Evolutionary conservation across 2,329 filamentous ascomycete genomes (phyloP).

Genomic region (Trichoderma koningiopsis): DNA sequence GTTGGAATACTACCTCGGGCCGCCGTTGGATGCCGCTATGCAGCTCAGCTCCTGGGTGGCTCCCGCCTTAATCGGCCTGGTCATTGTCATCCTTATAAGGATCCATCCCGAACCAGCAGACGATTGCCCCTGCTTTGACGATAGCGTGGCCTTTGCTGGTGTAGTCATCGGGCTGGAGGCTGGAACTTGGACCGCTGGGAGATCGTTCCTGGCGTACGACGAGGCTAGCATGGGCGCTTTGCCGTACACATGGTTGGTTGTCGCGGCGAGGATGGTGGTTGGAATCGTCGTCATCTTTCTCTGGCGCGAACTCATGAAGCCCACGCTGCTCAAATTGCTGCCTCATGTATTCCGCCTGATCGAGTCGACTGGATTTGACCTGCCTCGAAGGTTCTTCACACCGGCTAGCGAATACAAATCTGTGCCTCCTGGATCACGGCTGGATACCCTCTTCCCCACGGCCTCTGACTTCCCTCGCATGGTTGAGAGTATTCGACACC

Average conservation of each 20-base stretch:
- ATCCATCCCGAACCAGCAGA: slow-evolving; percentile 95
- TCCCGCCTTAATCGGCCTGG: slow-evolving; percentile 62
- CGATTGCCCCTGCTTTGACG: slow-evolving; percentile 95
- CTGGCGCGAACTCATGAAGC: slow-evolving; percentile 91
- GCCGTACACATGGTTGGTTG: slow-evolving; percentile 65
- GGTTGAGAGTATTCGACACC: slow-evolving; percentile 78
- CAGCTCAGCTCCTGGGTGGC: slow-evolving; percentile 65
- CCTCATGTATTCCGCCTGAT: slow-evolving; percentile 87
- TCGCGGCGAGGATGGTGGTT: slow-evolving; percentile 68
- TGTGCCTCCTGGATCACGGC: slow-evolving; percentile 67
- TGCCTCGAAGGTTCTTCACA: slow-evolving; percentile 89
- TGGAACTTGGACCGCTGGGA: slow-evolving; percentile 80
- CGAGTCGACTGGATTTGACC: slow-evolving; percentile 73
- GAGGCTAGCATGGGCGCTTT: slow-evolving; percentile 65
- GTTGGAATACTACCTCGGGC: slow-evolving; percentile 62
- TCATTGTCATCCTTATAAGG: slow-evolving; percentile 76
- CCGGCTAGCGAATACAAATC: slow-evolving; percentile 87
- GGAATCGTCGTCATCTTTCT: slow-evolving; percentile 83
- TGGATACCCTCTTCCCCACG: slow-evolving; percentile 85
- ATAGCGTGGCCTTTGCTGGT: slow-evolving; percentile 89
- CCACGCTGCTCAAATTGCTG: slow-evolving; percentile 71
- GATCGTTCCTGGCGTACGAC: slow-evolving; percentile 49
- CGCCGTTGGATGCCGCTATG: slow-evolving; percentile 70
- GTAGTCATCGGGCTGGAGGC: slow-evolving; percentile 83
- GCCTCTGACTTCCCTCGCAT: slow-evolving; percentile 86